Evolutionary conservation across 1,139 yeast species (phyloP).

Genomic region (Taphrina flavorubra): DNA sequence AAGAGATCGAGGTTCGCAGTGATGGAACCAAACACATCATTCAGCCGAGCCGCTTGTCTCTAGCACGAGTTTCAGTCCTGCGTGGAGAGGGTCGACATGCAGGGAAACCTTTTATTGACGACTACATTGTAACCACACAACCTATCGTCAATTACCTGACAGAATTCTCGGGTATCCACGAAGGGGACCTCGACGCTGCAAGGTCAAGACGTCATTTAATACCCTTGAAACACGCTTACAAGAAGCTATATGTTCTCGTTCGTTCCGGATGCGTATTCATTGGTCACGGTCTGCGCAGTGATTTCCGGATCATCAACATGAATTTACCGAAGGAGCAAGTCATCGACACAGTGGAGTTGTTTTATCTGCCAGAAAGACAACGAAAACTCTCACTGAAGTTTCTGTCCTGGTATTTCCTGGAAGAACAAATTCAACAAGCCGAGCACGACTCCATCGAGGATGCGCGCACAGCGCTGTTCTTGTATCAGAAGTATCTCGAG

Average conservation of each 20-base stretch:
- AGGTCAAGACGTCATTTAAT: constrained; percentile 74
- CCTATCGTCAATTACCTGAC: constrained; percentile 81
- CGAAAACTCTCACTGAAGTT: constrained; percentile 86
- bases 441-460: constrained; percentile 98
- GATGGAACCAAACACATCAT: constrained; percentile 72
- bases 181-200: constrained; percentile 82
- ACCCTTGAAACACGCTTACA: constrained; percentile 76
- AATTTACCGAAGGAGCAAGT: constrained; percentile 79
- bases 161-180: constrained; percentile 87
- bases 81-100: constrained; percentile 72
- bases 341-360: constrained; percentile 84
- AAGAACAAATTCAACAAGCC: constrained; percentile 81
- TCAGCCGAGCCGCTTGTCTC: constrained; percentile 74
- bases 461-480: constrained; percentile 80
- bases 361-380: constrained; percentile 69
- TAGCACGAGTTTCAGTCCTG: constrained; percentile 88
- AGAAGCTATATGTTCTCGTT: constrained; percentile 84
- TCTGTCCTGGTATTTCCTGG: constrained; percentile 77
- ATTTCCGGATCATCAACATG: constrained; percentile 83
- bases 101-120: constrained; percentile 89
- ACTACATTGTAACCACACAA: constrained; percentile 77
- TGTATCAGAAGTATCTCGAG: constrained; percentile 74
- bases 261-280: constrained; percentile 90
- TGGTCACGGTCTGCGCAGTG: constrained; percentile 92
- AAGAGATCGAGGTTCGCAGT: constrained; percentile 74